phyloP scores from a whole-genome alignment of 495 filamentous ascomycete genomes.

The Rusavskia elegans region DNA sequence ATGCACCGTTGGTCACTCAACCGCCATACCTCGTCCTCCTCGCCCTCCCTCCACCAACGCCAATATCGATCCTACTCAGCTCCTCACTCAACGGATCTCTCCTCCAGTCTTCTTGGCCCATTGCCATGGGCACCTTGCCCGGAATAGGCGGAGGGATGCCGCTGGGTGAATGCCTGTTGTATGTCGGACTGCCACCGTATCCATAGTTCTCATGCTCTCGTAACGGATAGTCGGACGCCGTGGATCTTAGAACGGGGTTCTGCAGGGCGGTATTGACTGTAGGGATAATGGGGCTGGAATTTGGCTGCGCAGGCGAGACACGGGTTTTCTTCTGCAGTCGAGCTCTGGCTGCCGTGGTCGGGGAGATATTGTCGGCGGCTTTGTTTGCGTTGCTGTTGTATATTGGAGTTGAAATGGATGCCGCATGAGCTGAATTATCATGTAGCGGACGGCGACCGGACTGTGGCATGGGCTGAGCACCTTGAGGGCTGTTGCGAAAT shows the following conservation, averaged over 20 bases:
- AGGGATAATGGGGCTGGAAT: constrained; percentile 13
- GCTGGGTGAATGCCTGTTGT: constrained; percentile 4
- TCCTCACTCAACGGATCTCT: constrained; percentile 61
- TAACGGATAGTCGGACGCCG: constrained; percentile 13
- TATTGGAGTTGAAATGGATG: constrained; percentile 13
- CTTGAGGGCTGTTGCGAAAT: constrained; percentile 27
- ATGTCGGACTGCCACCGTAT: constrained; percentile 5
- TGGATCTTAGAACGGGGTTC: constrained; percentile 3
- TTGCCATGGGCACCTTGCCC: constrained; percentile 51
- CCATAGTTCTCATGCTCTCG: constrained; percentile 16
- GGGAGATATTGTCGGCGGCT: constrained; percentile 11
- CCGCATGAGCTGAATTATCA: constrained; percentile 13
- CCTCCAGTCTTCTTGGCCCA: constrained; percentile 23
- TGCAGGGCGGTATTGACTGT: constrained; percentile 7
- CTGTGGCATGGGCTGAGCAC: constrained; percentile 28
- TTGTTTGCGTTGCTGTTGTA: constrained; percentile 5
- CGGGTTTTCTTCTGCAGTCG: constrained; percentile 43
- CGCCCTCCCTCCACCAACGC: constrained; percentile 21
- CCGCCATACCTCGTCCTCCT: constrained; percentile 9
- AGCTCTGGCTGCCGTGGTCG: constrained; percentile 26
- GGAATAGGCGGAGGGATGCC: constrained; percentile 45
- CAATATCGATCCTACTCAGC: constrained; percentile 71
- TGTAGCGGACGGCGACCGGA: constrained; percentile 9
- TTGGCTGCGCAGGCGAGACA: constrained; percentile 2
- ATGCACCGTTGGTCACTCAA: background rate